Evolutionary conservation across 2,329 filamentous ascomycete species (phyloP).

Genomic region (Amylocarpus encephaloides): DNA sequence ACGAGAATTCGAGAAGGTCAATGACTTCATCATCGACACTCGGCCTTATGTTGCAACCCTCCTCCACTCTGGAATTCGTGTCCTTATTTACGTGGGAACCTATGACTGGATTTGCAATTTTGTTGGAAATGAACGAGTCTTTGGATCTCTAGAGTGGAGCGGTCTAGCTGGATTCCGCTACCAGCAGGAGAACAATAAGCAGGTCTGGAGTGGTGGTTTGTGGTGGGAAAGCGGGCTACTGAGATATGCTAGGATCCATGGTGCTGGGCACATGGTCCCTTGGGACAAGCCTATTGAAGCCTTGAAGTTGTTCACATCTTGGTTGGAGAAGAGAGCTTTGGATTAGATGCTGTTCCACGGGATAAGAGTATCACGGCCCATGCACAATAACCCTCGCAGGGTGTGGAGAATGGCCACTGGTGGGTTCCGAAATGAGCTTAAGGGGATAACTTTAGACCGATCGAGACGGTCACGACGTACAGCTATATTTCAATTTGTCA

Average conservation of each 20-base stretch:
- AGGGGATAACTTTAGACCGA: too few species aligned
- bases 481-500: too few species aligned
- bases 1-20: conserved; percentile 15
- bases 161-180: conserved; percentile 19
- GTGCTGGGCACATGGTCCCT: conserved; percentile 24
- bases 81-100: conserved; percentile 22
- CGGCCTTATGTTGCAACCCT: conserved; percentile 13
- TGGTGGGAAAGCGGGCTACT: conserved; percentile 21
- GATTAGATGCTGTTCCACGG: background rate
- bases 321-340: conserved; percentile 14
- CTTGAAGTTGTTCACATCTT: conserved; percentile 17
- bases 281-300: conserved; percentile 21
- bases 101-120: conserved; percentile 25
- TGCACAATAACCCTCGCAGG: too few species aligned
- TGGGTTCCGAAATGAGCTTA: too few species aligned
- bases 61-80: conserved; percentile 18
- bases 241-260: conserved; percentile 17
- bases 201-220: conserved; percentile 16
- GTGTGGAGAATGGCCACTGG: too few species aligned
- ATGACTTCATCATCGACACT: conserved; percentile 19
- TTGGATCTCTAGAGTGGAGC: conserved; percentile 17
- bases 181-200: conserved; percentile 20
- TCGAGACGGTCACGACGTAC: too few species aligned
- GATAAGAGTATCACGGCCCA: too few species aligned
- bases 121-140: conserved; percentile 20